phyloP scores from a whole-genome alignment of 2,329 filamentous ascomycete genomes.

The Monilinia polystroma region DNA sequence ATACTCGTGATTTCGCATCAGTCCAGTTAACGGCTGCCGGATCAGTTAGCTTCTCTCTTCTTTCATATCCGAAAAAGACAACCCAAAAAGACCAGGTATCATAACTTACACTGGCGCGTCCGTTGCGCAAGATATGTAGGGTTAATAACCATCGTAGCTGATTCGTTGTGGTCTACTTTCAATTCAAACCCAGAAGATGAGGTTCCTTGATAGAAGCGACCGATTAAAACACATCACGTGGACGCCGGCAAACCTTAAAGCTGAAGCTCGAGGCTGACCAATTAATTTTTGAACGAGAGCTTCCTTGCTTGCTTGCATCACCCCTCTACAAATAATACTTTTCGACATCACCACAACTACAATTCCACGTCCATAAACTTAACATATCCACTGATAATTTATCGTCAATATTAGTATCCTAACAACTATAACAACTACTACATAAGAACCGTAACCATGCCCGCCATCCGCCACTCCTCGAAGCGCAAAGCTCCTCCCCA shows the following conservation, averaged over 20 bases:
- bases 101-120: conserved; percentile 70
- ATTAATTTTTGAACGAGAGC: conserved; percentile 13
- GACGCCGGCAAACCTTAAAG: conserved; percentile 6
- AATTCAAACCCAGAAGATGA: conserved; percentile 12
- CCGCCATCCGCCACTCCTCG: conserved; percentile 70
- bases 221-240: conserved; percentile 16
- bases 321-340: conserved; percentile 11
- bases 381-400: neutral
- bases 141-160: conserved; percentile 74
- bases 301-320: conserved; percentile 16
- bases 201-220: conserved; percentile 21
- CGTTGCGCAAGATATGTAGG: conserved; percentile 86
- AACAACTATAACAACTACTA: neutral
- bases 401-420: neutral
- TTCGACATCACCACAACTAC: neutral
- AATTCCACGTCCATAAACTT: neutral
- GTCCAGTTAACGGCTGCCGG: conserved; percentile 77
- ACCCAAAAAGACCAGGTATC: conserved; percentile 1
- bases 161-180: conserved; percentile 18
- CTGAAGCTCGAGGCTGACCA: conserved; percentile 25
- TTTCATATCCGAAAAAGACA: conserved; percentile 15
- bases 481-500: conserved; percentile 81
- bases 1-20: conserved; percentile 83
- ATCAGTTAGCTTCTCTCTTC: conserved; percentile 52
- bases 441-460: conserved; percentile 54